phyloP scores from a whole-genome alignment of 1,284 basidiomycete genomes.

The Afroboletus lepidellus region DNA sequence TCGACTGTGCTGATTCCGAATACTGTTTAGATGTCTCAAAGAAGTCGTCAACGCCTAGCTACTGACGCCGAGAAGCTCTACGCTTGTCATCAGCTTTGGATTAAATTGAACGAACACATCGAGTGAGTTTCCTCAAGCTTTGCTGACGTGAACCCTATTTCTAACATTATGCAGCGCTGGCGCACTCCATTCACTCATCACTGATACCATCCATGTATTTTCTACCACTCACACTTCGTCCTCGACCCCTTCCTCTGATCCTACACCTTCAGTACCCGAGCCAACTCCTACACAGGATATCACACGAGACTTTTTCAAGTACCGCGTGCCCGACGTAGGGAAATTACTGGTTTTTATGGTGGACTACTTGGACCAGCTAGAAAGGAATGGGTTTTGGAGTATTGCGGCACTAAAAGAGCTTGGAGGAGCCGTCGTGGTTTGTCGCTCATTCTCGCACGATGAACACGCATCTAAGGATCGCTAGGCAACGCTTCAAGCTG shows the following conservation, averaged over 20 bases:
- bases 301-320: constrained; percentile 84
- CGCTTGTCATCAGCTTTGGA: constrained; percentile 83
- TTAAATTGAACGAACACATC: constrained; percentile 72
- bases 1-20: constrained; percentile 7
- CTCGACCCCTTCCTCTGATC: constrained; percentile 25
- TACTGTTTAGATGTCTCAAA: constrained; percentile 69
- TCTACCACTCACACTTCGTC: constrained; percentile 69
- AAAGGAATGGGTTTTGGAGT: constrained; percentile 25
- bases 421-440: constrained; percentile 59
- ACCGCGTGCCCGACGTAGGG: constrained; percentile 61
- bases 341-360: constrained; percentile 54
- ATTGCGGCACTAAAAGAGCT: constrained; percentile 31
- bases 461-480: not conserved
- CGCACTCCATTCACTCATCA: constrained; percentile 55
- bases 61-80: constrained; percentile 90
- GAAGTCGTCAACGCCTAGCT: constrained; percentile 72
- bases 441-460: constrained; percentile 21
- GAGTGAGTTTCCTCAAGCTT: constrained; percentile 43
- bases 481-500: constrained; percentile 72
- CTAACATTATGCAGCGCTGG: constrained; percentile 38
- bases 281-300: constrained; percentile 58
- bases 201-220: constrained; percentile 62
- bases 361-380: constrained; percentile 34
- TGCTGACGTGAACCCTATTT: not conserved
- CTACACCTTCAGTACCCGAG: constrained; percentile 14